Base-by-base conservation (phyloP, 2,329 filamentous ascomycete species). In the Botrytis galanthina region DNA sequence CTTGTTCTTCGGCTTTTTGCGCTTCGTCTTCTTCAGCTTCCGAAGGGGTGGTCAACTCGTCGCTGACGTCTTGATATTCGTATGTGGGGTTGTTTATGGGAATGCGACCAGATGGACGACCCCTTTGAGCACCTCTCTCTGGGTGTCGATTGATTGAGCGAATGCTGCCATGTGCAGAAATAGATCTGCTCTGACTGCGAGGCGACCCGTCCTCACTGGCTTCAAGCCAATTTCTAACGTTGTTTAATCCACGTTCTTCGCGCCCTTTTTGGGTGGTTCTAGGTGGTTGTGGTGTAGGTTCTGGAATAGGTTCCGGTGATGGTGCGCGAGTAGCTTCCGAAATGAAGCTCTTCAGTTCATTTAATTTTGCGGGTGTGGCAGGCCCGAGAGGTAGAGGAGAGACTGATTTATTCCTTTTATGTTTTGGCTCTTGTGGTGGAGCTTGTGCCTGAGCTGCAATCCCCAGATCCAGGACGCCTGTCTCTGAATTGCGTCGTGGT, bases 401-500 rank as follows among this genome's bases (percentile, higher is more conserved):
- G 51, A 78, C 74, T 14, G 79, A 80, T 44, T 75, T 79, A 29
- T 76, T 78, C 42, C 79, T 76, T 64, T 46, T 44, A 44, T 48
- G 60, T 62, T 71, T 71, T 70, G 62, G 51, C 72, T 35, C 63
- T 44, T 32, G 73, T 64, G 71, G 39, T 39, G 67, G 71, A 44
- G 75, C 70, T 48, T 61, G 62, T 39, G 64, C 44, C 44, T 62
- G 62, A 42, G 64, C 44, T 42, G 74, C 75, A n/a, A 68, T 74
- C 59, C 73, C 77, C 59, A 77, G 32, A 61, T 78, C 75, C 79
- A 80, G 80, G 9, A 74, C 72, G 8, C 79, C 76, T 69, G 78
- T 81, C 73, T 81, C 80, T 14, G 80, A 81, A 73, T 81, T 81
- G 64, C 80, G 79, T 74, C 80, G 78, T 32, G 51, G 75, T n/a